phyloP scores from a whole-genome alignment of 768 basidiomycete genomes.

The Rubroboletus pulcherrimus region DNA sequence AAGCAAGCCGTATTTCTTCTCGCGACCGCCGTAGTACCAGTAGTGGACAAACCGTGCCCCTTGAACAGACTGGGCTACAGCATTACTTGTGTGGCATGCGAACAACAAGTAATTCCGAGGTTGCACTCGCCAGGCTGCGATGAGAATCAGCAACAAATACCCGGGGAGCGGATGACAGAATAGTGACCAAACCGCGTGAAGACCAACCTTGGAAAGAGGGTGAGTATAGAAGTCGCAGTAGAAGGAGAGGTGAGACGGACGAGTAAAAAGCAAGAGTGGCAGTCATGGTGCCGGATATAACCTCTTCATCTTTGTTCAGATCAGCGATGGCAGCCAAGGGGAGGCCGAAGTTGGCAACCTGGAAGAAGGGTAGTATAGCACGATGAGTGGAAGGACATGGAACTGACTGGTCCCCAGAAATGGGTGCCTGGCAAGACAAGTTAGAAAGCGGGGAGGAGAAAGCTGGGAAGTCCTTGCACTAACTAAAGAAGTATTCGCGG shows the following conservation, averaged over 20 bases:
- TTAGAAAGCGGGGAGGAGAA: conserved; percentile 14
- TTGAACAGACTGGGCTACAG: conserved; percentile 80
- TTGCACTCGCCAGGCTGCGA: conserved; percentile 86
- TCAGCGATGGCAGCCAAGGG: conserved; percentile 92
- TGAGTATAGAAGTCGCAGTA: conserved; percentile 8
- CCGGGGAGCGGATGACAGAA: neutral
- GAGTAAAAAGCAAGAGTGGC: conserved; percentile 87
- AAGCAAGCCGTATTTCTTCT: conserved; percentile 53
- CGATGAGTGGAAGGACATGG: neutral
- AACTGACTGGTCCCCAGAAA: conserved; percentile 94
- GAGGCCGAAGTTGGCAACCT: conserved; percentile 99
- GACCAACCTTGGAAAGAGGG: conserved; percentile 46
- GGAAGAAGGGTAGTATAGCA: conserved; percentile 10
- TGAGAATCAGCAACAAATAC: conserved; percentile 2
- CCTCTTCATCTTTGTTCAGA: conserved; percentile 89
- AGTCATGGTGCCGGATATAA: conserved; percentile 97
- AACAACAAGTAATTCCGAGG: conserved; percentile 96
- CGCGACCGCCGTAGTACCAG: conserved; percentile 86
- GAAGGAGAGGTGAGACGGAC: conserved; percentile 49
- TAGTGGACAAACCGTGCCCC: conserved; percentile 84
- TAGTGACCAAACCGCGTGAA: conserved; percentile 90
- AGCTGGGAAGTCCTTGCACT: conserved; percentile 30
- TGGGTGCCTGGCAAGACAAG: conserved; percentile 67
- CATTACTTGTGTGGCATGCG: conserved; percentile 91
- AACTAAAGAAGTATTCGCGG: conserved; percentile 93